phyloP scores from a whole-genome alignment of 192 early-diverging fungal species.

The Entophlyctis helioformis region DNA sequence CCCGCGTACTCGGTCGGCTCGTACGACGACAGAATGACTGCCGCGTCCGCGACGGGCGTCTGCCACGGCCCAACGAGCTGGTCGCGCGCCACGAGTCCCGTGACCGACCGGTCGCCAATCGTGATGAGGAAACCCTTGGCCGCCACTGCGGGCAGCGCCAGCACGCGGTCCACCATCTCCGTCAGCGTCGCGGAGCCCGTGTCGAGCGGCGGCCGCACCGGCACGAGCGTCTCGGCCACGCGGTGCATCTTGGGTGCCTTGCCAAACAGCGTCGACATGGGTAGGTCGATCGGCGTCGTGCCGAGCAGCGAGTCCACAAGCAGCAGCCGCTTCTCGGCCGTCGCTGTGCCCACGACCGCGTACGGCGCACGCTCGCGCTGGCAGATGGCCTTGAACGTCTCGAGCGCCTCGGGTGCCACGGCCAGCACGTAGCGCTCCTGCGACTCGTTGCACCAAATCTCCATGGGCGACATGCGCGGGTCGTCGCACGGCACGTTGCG shows the following conservation, averaged over 20 bases:
- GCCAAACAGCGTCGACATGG: conserved; percentile 93
- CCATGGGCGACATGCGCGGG: conserved; percentile 95
- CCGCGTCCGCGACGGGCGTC: conserved; percentile 93
- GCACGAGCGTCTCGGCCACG: conserved; percentile 39
- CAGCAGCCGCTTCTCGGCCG: conserved; percentile 65
- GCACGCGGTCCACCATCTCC: conserved; percentile 62
- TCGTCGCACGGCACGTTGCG: conserved; percentile 88
- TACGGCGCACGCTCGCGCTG: conserved; percentile 84
- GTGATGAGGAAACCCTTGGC: conserved; percentile 95
- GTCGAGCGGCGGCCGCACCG: conserved; percentile 20
- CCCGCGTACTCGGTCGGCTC: conserved; percentile 66
- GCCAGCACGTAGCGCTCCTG: conserved; percentile 99
- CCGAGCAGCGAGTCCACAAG: conserved; percentile 63
- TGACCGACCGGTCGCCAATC: conserved; percentile 93
- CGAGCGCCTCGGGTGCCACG: conserved; percentile 54
- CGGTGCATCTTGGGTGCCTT: conserved; percentile 95
- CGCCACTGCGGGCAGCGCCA: conserved; percentile 79
- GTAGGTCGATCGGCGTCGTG: conserved; percentile 75
- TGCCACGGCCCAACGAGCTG: conserved; percentile 99
- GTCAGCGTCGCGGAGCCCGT: conserved; percentile 16
- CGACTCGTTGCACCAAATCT: conserved; percentile 99
- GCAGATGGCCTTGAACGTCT: conserved; percentile 62
- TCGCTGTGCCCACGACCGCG: conserved; percentile 83
- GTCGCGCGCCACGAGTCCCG: conserved; percentile 89
- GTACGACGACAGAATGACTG: conserved; percentile 75